Percentiles rank a stretch among this genome's conserved stretches.
These are phyloP conservation scores for Globisporangium rhizosaccharum DNA, from an alignment of 352 stramenopile genomes.

Conservation along the genomic window DNA sequence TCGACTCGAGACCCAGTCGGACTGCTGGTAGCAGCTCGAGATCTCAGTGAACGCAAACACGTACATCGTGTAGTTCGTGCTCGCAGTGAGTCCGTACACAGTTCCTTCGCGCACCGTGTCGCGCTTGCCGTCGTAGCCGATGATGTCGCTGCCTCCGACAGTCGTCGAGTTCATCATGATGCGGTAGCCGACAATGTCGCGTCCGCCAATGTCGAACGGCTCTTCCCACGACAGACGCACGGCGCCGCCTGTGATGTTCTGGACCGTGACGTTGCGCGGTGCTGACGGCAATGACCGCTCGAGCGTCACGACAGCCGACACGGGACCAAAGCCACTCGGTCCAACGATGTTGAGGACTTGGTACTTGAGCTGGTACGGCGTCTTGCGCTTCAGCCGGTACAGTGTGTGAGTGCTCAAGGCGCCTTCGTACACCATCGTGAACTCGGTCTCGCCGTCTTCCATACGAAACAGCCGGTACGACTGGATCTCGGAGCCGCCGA, in stretches of 20 bases:
- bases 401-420: slow-evolving; percentile 15
- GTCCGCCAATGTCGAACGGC: slow-evolving; percentile 48
- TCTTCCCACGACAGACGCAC: slow-evolving; percentile 38
- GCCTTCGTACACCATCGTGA: slow-evolving; percentile 26
- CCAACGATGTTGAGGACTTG: slow-evolving; percentile 43
- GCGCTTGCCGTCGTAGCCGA: slow-evolving; percentile 49
- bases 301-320: slow-evolving; percentile 24
- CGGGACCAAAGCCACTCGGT: slow-evolving; percentile 26
- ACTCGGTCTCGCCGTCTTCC: slow-evolving; percentile 17
- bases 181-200: slow-evolving; percentile 38
- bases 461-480: slow-evolving; percentile 35
- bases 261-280: slow-evolving; percentile 24
- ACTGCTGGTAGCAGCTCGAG: slow-evolving; percentile 24
- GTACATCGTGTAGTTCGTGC: slow-evolving; percentile 25
- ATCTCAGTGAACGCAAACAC: slow-evolving; percentile 30
- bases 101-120: slow-evolving; percentile 13
- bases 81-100: slow-evolving; percentile 24
- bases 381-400: slow-evolving; percentile 28
- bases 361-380: slow-evolving; percentile 42
- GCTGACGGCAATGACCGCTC: slow-evolving; percentile 35
- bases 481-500: slow-evolving; percentile 38
- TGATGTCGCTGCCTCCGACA: not conserved
- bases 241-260: slow-evolving; percentile 32
- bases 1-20: slow-evolving; percentile 17
- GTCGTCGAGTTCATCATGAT: slow-evolving; percentile 23